Percentiles rank a stretch among this genome's conserved stretches.
These are phyloP conservation scores for Manihot esculenta DNA, from an alignment of 441 rosid genomes.

Conservation along the genomic window DNA sequence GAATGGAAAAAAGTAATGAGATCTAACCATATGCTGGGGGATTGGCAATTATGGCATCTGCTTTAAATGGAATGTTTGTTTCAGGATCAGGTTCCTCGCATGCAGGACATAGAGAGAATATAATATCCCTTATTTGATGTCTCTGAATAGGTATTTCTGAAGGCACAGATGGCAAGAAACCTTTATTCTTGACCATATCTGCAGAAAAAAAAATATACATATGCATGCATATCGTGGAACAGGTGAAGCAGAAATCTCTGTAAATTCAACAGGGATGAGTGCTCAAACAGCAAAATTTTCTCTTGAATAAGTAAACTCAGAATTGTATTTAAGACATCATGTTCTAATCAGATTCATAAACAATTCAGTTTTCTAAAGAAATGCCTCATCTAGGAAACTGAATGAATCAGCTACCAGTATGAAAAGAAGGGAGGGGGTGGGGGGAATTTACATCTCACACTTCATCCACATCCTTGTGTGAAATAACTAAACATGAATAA, in stretches of 20 bases:
- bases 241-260: background rate
- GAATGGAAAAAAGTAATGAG: constrained; percentile 11
- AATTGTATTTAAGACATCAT: background rate
- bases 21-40: constrained; percentile 96
- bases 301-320: background rate
- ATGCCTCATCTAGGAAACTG: background rate
- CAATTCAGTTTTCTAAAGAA: background rate
- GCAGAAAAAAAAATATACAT: constrained; percentile 33
- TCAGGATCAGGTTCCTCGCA: constrained; percentile 88
- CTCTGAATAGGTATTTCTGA: constrained; percentile 91
- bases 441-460: background rate
- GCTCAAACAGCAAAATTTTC: background rate
- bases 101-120: constrained; percentile 83
- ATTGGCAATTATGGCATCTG: constrained; percentile 97
- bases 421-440: background rate
- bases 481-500: background rate
- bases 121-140: constrained; percentile 82
- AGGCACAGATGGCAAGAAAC: constrained; percentile 96
- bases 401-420: background rate
- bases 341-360: background rate
- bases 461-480: background rate
- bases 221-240: no score
- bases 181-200: constrained; percentile 99
- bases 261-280: background rate
- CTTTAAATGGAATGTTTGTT: constrained; percentile 72